Evolutionary conservation across 2,329 filamentous ascomycete genomes (phyloP), one percentile per base, ranked within the genome.

Genomic region (Zymoseptoria ardabiliae): DNA sequence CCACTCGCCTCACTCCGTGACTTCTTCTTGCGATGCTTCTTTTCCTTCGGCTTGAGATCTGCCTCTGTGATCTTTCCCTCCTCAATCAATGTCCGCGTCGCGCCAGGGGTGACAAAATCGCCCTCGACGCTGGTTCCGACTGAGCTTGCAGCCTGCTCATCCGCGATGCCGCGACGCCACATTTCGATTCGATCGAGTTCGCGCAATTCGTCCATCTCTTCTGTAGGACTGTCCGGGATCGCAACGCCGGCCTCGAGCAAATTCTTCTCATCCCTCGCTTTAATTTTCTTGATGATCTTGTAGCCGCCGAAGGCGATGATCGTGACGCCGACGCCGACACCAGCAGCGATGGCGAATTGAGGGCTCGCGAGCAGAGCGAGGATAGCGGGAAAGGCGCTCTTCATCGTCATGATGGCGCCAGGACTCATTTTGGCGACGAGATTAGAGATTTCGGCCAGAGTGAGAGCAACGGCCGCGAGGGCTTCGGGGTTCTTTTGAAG

Each of bases 281-380:
- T 78, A 65, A 97, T 90, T 67, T 86, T 87, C 80, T 97, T 95
- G 76, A 99, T 86, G 73, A 99, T 97, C 77, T 96, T 97, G 83
- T 91, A 97, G 4, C 94, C 93, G 57, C 94, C 94, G 61, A 99
- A 90, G 73, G 94, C 92, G 68, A 99, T 90, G 8, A 97, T 86
- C 0, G 94, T 97, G n/a, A 96, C 87, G 13, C 94, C 94, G 0
- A 96, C 86, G 0, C 89, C 90, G 13, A 96, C 85, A 50, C 92
- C 90, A 0, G 90, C 91, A 3, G 91, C 91, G 68, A 99, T 96
- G 63, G 97, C 83, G 72, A 99, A 99, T 70, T 99, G 91, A 0
- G 94, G 94, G 58, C 88, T 92, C 0, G 90, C 86, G 3, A 99
- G 83, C 21, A 99, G 82, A 0, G 88, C 89, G 67, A 96, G 93